These are phyloP conservation scores for Epichloe bromicola DNA, from an alignment of 2,329 filamentous ascomycete genomes.

Conservation along the genomic window DNA sequence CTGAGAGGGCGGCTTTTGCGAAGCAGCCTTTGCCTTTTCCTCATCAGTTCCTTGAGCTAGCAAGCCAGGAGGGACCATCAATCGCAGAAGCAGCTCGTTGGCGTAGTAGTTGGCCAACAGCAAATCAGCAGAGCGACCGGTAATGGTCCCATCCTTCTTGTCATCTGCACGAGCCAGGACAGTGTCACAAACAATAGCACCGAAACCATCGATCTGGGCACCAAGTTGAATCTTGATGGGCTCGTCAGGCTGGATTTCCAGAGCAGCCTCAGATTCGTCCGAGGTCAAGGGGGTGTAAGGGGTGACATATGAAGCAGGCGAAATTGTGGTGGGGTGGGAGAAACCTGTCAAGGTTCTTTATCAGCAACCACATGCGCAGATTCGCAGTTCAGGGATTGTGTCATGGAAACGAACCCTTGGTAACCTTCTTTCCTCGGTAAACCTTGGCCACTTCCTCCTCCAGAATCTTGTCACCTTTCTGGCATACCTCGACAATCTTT, in stretches of 20 bases:
- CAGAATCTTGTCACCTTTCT: slow-evolving; percentile 88
- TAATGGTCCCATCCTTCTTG: slow-evolving; percentile 49
- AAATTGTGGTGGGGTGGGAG: slow-evolving; percentile 88
- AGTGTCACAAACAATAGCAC: slow-evolving; percentile 90
- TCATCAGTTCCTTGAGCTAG: slow-evolving; percentile 75
- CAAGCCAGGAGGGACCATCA: slow-evolving; percentile 85
- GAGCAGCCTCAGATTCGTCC: slow-evolving; percentile 71
- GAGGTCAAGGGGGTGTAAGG: slow-evolving; percentile 88
- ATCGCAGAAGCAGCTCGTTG: slow-evolving; percentile 83
- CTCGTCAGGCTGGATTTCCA: slow-evolving; percentile 72
- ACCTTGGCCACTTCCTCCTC: slow-evolving; percentile 91
- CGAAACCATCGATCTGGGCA: slow-evolving; percentile 95
- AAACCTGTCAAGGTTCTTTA: slow-evolving; percentile 44
- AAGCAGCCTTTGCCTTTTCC: slow-evolving; percentile 83
- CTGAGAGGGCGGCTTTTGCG: slow-evolving; percentile 74
- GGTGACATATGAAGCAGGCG: slow-evolving; percentile 85
- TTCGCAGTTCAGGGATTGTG: background rate
- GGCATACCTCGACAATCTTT: slow-evolving; percentile 89
- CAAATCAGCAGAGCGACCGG: slow-evolving; percentile 72
- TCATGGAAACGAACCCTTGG: slow-evolving; percentile 53
- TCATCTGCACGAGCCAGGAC: slow-evolving; percentile 57
- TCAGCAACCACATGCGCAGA: slow-evolving; percentile 1
- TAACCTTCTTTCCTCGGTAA: slow-evolving; percentile 95
- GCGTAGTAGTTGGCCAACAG: slow-evolving; percentile 86
- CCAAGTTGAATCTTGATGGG: slow-evolving; percentile 97